phyloP scores from a whole-genome alignment of 2,329 filamentous ascomycete species.

The Colletotrichum magnum region DNA sequence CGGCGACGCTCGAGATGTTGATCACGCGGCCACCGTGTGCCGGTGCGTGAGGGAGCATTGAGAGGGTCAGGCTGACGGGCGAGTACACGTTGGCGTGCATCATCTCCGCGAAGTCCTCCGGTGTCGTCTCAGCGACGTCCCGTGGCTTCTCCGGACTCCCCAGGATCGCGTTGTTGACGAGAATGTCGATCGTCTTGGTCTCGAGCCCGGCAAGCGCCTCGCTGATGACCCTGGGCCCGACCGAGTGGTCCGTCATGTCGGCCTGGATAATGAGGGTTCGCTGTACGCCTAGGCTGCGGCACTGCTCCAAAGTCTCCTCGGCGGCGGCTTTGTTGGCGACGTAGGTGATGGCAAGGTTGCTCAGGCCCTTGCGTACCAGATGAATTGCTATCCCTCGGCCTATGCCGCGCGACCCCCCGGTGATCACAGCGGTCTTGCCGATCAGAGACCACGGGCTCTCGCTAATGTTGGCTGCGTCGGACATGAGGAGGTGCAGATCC shows the following conservation, averaged over 20 bases:
- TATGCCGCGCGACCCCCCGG: slow-evolving; percentile 20
- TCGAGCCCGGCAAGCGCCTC: slow-evolving; percentile 7
- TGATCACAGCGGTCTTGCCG: slow-evolving; percentile 25
- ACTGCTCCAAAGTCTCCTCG: slow-evolving; percentile 5
- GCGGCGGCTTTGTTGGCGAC: slow-evolving; percentile 19
- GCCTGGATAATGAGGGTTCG: slow-evolving; percentile 5
- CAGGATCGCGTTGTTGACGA: slow-evolving; percentile 26
- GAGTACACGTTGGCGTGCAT: slow-evolving; percentile 32
- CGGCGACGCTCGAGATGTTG: slow-evolving; percentile 49
- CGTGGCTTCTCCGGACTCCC: background rate
- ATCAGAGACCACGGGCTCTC: slow-evolving; percentile 12
- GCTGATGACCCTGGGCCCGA: slow-evolving; percentile 12
- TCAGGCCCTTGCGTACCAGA: slow-evolving; percentile 14
- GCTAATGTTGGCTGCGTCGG: background rate
- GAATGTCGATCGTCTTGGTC: slow-evolving; percentile 19
- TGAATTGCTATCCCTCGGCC: slow-evolving; percentile 21
- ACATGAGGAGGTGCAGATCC: slow-evolving; percentile 22
- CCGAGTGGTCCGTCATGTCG: slow-evolving; percentile 10
- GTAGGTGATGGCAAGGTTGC: slow-evolving; percentile 26
- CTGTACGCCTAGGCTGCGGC: slow-evolving; percentile 3
- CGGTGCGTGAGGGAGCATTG: slow-evolving; percentile 46
- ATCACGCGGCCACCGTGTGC: slow-evolving; percentile 49
- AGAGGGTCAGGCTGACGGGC: slow-evolving; percentile 49
- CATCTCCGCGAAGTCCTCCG: slow-evolving; percentile 2
- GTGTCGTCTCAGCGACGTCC: slow-evolving; percentile 6